phyloP scores from a whole-genome alignment of 75 land plant genomes.

The Cryptomeria japonica region DNA sequence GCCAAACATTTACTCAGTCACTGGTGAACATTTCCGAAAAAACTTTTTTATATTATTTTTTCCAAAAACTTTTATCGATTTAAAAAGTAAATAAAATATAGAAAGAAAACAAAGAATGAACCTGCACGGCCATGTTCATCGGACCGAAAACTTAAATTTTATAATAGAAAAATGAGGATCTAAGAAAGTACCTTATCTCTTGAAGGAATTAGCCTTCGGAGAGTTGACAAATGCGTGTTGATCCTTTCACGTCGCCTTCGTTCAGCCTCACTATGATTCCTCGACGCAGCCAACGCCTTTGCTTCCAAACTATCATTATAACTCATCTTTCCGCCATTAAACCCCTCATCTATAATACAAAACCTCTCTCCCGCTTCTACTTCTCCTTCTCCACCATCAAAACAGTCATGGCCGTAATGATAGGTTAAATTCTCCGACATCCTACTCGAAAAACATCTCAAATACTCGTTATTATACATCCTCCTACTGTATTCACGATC shows the following conservation, averaged over 20 bases:
- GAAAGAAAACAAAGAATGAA: too few species aligned
- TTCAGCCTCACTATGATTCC: slow-evolving; percentile 61
- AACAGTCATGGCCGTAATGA: background rate
- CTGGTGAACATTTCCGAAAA: background rate
- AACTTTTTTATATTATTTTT: slow-evolving; percentile 21
- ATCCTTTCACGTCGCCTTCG: slow-evolving; percentile 56
- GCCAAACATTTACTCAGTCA: background rate
- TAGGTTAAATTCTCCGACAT: background rate
- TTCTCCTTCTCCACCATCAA: slow-evolving; percentile 51
- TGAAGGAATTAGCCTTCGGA: slow-evolving; percentile 46
- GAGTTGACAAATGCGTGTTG: slow-evolving; percentile 51
- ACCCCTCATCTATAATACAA: slow-evolving; percentile 13
- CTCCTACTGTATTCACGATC: background rate
- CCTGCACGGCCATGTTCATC: background rate
- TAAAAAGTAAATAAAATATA: too few species aligned
- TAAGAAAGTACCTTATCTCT: slow-evolving; percentile 32
- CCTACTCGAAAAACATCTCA: background rate
- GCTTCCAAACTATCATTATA: slow-evolving; percentile 26
- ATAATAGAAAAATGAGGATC: background rate
- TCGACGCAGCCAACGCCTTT: slow-evolving; percentile 32
- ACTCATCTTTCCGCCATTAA: background rate
- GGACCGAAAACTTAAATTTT: background rate
- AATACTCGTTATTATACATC: background rate
- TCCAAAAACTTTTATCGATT: slow-evolving; percentile 28
- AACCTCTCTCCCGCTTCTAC: slow-evolving; percentile 44